These are phyloP conservation scores for Pseudocercospora vitis DNA, from an alignment of 2,329 filamentous ascomycete genomes.

Conservation along the genomic window DNA sequence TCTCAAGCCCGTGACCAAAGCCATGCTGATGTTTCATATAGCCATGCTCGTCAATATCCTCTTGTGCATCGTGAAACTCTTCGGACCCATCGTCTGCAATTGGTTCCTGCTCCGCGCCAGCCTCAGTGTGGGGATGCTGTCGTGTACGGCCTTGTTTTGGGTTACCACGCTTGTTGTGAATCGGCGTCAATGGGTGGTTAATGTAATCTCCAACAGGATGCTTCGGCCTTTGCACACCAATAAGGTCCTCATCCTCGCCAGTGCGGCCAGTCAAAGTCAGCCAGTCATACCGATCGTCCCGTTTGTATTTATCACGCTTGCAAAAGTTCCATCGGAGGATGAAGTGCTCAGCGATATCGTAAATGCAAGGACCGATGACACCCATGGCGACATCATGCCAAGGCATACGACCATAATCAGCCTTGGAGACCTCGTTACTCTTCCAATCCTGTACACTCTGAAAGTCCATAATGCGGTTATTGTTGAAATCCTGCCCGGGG, in stretches of 20 bases:
- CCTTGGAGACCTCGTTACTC: constrained; percentile 86
- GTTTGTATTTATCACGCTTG: constrained; percentile 97
- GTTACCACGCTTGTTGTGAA: constrained; percentile 62
- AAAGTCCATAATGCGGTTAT: constrained; percentile 95
- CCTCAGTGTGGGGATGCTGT: constrained; percentile 25
- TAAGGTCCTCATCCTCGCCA: constrained; percentile 76
- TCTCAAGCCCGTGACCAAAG: constrained; percentile 31
- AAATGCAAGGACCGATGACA: constrained; percentile 82
- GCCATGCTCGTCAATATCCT: constrained; percentile 36
- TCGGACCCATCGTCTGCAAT: constrained; percentile 23
- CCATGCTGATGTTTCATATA: constrained; percentile 36
- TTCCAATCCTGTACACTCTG: constrained; percentile 89
- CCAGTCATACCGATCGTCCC: constrained; percentile 81
- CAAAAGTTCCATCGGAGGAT: constrained; percentile 93
- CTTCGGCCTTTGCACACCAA: constrained; percentile 84
- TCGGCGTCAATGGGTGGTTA: constrained; percentile 70
- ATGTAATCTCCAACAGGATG: constrained; percentile 87
- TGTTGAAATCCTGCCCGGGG: constrained; percentile 97
- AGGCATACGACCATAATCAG: constrained; percentile 90
- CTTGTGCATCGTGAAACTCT: constrained; percentile 33
- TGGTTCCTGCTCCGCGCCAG: constrained; percentile 12
- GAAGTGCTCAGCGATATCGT: constrained; percentile 95
- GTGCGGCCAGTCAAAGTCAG: constrained; percentile 73
- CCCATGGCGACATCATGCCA: constrained; percentile 98
- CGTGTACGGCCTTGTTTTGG: constrained; percentile 42